These are phyloP conservation scores for Phaeosphaeria sp. DNA, from an alignment of 2,329 filamentous ascomycete species.

Conservation along the genomic window DNA sequence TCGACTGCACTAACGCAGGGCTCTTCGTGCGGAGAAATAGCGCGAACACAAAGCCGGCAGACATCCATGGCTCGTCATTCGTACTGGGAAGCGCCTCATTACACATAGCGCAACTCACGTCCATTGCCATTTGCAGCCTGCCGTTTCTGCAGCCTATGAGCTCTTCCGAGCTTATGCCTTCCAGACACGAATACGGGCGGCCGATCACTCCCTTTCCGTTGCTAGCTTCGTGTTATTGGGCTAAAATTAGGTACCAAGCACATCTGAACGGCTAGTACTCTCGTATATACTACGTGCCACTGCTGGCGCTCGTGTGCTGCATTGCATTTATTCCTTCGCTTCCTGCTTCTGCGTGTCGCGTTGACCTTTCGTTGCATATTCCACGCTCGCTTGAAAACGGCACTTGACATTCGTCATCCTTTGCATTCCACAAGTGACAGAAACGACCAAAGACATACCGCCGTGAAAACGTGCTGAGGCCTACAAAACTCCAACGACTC, in stretches of 20 bases:
- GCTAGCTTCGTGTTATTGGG: slow-evolving; percentile 1
- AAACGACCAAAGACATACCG: neutral
- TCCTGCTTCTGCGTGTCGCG: neutral
- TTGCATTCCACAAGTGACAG: neutral
- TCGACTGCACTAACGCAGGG: neutral
- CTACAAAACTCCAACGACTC: neutral
- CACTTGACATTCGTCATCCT: neutral
- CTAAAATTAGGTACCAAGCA: neutral
- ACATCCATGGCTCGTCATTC: neutral
- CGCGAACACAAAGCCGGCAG: neutral
- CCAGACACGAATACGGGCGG: neutral
- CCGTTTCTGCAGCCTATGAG: neutral
- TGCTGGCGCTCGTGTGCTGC: neutral
- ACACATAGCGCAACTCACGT: neutral
- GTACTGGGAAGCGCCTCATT: neutral
- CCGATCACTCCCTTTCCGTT: neutral
- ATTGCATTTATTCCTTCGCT: neutral
- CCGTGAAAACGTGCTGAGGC: neutral
- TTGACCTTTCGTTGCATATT: neutral
- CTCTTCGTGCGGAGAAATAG: neutral
- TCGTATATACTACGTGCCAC: slow-evolving; percentile 1
- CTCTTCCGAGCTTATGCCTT: neutral
- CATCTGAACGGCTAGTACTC: neutral
- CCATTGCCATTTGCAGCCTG: neutral
- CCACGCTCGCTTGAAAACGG: neutral